Evolutionary conservation across 768 basidiomycete genomes (phyloP), one percentile per base, ranked within the genome.

Genomic region (Lyophyllum shimeji): DNA sequence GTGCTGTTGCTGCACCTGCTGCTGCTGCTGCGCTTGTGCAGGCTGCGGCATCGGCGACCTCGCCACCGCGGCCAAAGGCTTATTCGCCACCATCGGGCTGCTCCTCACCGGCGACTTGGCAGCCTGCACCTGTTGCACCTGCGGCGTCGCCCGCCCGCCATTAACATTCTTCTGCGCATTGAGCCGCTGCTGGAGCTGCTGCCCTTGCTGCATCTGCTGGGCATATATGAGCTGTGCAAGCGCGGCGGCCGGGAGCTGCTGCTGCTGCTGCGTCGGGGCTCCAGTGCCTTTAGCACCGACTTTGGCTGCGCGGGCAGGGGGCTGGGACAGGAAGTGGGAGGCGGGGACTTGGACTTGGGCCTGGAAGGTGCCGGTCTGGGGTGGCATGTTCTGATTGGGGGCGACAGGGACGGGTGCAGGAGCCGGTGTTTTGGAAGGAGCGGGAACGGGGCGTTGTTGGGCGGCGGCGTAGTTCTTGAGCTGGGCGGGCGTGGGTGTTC

Each of bases 41-140:
- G 67, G 64, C 39, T 58, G 61, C 1, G 68, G 68, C 65, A 72
- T 63, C 2, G 70, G 71, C 2, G 70, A 70, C 40, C 56, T 65
- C 25, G 71, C 64, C 13, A n/a, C n/a, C n/a, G n/a, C n/a, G n/a
- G 67, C 65, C 15, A 71, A 55, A 13, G 65, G 62, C 50, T 73
- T 74, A 24, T 68, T 71, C 25, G 65, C 54, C 11, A 71, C 66
- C 57, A 72, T 60, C 0, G 79, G 79, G 51, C 76, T 78, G 42
- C 58, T 68, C 11, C 75, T 70, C 23, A 62, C 40, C 8, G 63
- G 46, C 7, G 61, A 47, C 11, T 50, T 44, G 15, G 49, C 46
- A 31, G 18, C 48, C 33, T 46, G 50, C 12, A 56, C 46, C 59
- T 69, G 72, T 40, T 46, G 50, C 12, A 56, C 46, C 59, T 69